Evolutionary conservation across 305 asterid species (phyloP).

Genomic region (Fraxinus greggii): DNA sequence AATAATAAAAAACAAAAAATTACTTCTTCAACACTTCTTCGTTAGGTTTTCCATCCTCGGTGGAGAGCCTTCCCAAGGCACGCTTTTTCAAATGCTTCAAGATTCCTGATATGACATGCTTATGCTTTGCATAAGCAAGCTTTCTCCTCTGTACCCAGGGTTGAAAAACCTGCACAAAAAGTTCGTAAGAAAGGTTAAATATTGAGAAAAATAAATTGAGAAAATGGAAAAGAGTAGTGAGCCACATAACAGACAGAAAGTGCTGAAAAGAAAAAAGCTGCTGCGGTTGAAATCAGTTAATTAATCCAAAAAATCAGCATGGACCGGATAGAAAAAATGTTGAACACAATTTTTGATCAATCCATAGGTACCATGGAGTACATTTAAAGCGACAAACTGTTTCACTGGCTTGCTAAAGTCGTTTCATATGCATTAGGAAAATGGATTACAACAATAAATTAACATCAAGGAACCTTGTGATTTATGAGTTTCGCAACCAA

Average conservation of each 20-base stretch:
- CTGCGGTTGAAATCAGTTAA: neutral
- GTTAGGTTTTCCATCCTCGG: conserved; percentile 61
- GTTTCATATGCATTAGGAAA: neutral
- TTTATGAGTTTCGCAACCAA: neutral
- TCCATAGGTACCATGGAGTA: neutral
- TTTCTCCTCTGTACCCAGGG: conserved; percentile 86
- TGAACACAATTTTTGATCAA: neutral
- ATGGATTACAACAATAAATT: too few species aligned
- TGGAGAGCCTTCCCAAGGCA: conserved; percentile 65
- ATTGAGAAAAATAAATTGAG: neutral
- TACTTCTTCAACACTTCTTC: conserved; percentile 56
- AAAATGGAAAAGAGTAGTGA: neutral
- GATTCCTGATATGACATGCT: conserved; percentile 77
- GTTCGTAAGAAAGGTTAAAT: neutral
- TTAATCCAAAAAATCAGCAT: neutral
- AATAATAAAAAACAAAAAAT: neutral
- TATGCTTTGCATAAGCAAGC: conserved; percentile 67
- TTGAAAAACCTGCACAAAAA: conserved; percentile 67
- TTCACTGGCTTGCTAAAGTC: neutral
- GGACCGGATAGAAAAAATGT: neutral
- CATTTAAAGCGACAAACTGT: neutral
- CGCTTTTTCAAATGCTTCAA: conserved; percentile 62
- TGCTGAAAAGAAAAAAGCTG: neutral
- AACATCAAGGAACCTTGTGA: neutral
- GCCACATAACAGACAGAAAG: neutral